Percentiles rank a stretch among this genome's conserved stretches.
Evolutionary conservation across 2,329 filamentous ascomycete species (phyloP).

Genomic region (Paecilomyces sp.): DNA sequence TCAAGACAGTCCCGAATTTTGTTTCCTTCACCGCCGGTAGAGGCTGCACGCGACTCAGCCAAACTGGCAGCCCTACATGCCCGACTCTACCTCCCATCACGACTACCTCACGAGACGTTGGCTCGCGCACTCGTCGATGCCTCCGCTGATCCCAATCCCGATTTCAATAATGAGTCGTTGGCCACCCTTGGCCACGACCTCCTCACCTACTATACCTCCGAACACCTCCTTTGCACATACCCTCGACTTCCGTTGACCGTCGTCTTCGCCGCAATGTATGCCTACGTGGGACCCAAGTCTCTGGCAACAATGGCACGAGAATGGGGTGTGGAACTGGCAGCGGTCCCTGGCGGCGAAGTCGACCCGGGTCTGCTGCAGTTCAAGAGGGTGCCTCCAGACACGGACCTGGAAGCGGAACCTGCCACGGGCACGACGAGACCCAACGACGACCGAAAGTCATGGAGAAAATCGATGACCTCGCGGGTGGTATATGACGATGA

Average conservation of each 20-base stretch:
- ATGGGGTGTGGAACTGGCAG: conserved; percentile 90
- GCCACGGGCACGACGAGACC: conserved; percentile 35
- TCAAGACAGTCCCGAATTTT: conserved; percentile 29
- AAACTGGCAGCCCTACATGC: conserved; percentile 92
- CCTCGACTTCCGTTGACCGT: conserved; percentile 87
- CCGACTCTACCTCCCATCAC: conserved; percentile 71
- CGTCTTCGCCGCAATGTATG: conserved; percentile 76
- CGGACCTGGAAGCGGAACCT: conserved; percentile 29
- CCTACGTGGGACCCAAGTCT: conserved; percentile 70
- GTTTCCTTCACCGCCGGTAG: conserved; percentile 65
- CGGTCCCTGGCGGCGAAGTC: conserved; percentile 80
- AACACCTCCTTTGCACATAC: conserved; percentile 81
- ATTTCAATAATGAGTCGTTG: conserved; percentile 85
- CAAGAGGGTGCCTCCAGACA: conserved; percentile 42
- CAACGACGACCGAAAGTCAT: conserved; percentile 49
- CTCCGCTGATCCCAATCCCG: conserved; percentile 70
- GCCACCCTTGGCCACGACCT: conserved; percentile 74
- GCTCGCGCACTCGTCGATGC: conserved; percentile 78
- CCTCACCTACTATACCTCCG: conserved; percentile 80
- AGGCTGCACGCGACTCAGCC: conserved; percentile 63
- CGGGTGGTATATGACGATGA: conserved; percentile 75
- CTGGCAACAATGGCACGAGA: conserved; percentile 67
- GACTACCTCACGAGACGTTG: conserved; percentile 77
- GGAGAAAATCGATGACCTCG: conserved; percentile 65
- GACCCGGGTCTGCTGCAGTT: conserved; percentile 89